Evolutionary conservation across 768 basidiomycete species (phyloP), one percentile per base, ranked within the genome.

Genomic region (Holtermanniella nyarrowii): DNA sequence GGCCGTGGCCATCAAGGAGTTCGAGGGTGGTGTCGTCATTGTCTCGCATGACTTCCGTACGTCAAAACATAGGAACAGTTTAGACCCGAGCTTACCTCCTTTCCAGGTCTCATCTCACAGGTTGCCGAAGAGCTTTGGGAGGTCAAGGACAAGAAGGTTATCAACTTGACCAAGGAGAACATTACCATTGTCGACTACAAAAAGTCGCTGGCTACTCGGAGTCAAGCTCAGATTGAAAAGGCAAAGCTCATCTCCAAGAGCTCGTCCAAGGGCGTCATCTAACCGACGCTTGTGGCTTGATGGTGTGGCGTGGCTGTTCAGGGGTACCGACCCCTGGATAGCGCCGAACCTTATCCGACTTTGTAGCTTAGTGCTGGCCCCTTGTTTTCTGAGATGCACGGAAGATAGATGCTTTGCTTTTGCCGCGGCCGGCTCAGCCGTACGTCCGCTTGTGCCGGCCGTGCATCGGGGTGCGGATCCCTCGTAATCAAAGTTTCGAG

Each of bases 41-140:
- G 95, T 99, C 58, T 96, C 91, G 44, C 95, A 97, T 77, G 93
- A 99, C 74, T 99, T 99, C 85, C 86, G 93, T 87, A 62, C 59
- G 84, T 80, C 22, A 11, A 10, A 22, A 41, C 37, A 27, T 11
- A 48, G 21, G 5, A 31, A 1, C 24, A 48, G 41, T 26, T 10
- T n/a, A 18, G 39, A 49, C 14, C 44, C n/a, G 5, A 49, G 25
- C 44, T 40, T 46, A n/a, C 48, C 24, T 11, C 42, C 25, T 21
- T 27, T 26, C 7, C 61, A 88, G 86, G 86, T 63, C 82, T 97
- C 58, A 96, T 97, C 73, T 85, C 85, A 46, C 91, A 97, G 75
- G 93, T 99, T 31, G 95, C 93, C 37, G 87, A 97, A 69, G 93
- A 97, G 72, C 82, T 99, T 5, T 99, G 95, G 95, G 95, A 99